Base-by-base conservation (phyloP, 345 rosid genomes). In the Sisymbrium altissimum region DNA sequence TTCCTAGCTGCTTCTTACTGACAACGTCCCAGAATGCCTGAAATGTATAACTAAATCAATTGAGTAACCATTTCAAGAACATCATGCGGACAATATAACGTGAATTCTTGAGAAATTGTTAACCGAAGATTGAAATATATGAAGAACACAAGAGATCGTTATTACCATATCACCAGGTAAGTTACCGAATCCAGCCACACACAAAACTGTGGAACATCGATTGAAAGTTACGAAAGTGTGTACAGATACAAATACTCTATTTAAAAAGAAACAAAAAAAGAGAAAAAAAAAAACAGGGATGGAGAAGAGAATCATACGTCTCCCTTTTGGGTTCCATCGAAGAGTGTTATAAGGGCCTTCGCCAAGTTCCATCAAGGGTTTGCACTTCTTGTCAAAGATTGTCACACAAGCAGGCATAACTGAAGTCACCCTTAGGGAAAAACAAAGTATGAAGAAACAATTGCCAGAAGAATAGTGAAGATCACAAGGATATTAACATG, bases 181-280 rank as follows among this genome's bases (percentile, higher is more conserved):
- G 83, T 94, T 94, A 12, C 98, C 98, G 75, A 94, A 94, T 72
- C 98, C 98, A 81, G 98, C 97, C 76, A 94, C 78, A 49, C 97
- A 94, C 53, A 94, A 45, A 81, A 88, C 98, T 91, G 82, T 30
- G 44, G 32, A 79, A 41, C 71, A 79, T 43, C 9, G 64, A 68
- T 65, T 83, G 70, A 83, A 84, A 90, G 83, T 69, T 64, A 81
- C 69, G 70, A 25, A 76, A 17, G 52, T 36, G 11, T 46, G 62
- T 57, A 66, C 17, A 7, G 5, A 69, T 11, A 7, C n/a, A 30
- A 30, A 32, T 15, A 5, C 32, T 25, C 38, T 58, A 13, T 55
- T 39, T 14, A 21, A 3, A 61, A 46, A 23, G 33, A 50, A 71
- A 54, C 8, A 32, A 54, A 32, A 64, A 46, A 61, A 29, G 29